Conservation (phyloP, 73 alveolate species). For the Paramecium primaurelia region DNA sequence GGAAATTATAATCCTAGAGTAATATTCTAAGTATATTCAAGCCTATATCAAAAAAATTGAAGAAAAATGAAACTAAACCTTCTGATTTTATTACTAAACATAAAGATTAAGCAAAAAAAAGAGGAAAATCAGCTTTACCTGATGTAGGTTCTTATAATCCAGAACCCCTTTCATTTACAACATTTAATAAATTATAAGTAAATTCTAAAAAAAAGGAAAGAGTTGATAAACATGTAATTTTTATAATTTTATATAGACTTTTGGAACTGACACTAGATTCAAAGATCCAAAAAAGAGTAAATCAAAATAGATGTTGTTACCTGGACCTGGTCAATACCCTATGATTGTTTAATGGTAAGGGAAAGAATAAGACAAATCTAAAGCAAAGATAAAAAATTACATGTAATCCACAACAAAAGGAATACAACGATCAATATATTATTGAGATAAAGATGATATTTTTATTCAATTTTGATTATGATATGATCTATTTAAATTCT, state of each 20-base stretch:
- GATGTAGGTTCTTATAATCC: constrained; percentile 59
- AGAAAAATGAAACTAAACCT: constrained; percentile 31
- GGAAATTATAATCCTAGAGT: constrained; percentile 61
- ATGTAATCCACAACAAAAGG: not conserved
- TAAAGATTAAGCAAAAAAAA: not conserved
- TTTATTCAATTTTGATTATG: not conserved
- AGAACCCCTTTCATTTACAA: not conserved
- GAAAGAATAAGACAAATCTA: not conserved
- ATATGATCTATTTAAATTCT: not conserved
- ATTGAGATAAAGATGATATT: not conserved
- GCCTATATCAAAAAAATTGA: constrained; percentile 38
- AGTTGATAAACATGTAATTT: constrained; percentile 8
- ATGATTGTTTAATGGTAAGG: constrained; percentile 34
- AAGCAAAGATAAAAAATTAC: not conserved
- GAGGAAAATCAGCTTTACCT: constrained; percentile 52
- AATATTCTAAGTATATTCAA: not conserved
- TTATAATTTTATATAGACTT: not conserved
- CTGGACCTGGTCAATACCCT: constrained; percentile 46
- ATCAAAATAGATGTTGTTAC: not conserved
- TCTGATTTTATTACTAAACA: constrained; percentile 45
- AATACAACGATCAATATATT: not conserved
- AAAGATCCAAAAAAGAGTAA: constrained; percentile 58
- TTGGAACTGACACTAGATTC: constrained; percentile 50
- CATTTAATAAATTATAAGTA: not conserved
- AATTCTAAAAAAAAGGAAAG: not conserved